Conservation (phyloP, 2,329 filamentous ascomycete species). For the Trichoderma endophyticum region DNA sequence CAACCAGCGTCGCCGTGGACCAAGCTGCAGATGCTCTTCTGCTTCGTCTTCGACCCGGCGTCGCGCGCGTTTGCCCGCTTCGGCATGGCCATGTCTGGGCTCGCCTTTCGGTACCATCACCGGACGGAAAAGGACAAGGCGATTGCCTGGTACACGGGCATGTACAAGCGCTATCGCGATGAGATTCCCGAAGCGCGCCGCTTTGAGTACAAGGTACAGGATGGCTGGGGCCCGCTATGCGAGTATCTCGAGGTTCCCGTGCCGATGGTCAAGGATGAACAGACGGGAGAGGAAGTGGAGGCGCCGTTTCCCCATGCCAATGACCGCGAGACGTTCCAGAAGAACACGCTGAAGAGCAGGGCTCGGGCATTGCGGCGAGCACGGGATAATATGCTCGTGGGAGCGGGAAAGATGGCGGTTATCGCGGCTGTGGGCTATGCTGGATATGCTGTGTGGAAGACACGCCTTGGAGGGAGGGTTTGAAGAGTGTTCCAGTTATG, state of each 20-base stretch:
- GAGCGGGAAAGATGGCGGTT: conserved; percentile 25
- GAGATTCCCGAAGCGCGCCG: conserved; percentile 34
- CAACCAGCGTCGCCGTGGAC: not conserved
- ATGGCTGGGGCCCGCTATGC: conserved; percentile 44
- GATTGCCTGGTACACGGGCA: conserved; percentile 35
- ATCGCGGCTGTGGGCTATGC: conserved; percentile 27
- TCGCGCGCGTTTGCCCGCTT: conserved; percentile 29
- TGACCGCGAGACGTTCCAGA: conserved; percentile 29
- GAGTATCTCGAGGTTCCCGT: conserved; percentile 37
- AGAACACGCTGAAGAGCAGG: conserved; percentile 15
- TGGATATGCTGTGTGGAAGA: conserved; percentile 32
- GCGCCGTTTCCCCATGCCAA: conserved; percentile 35
- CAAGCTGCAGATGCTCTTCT: conserved; percentile 26
- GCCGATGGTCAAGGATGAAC: conserved; percentile 33
- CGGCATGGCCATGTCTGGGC: conserved; percentile 25
- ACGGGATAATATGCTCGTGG: conserved; percentile 25
- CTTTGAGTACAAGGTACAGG: conserved; percentile 38
- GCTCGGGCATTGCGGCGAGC: conserved; percentile 24
- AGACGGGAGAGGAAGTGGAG: conserved; percentile 31
- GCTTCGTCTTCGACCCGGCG: conserved; percentile 28
- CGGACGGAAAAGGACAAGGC: conserved; percentile 36
- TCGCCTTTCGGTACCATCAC: conserved; percentile 32
- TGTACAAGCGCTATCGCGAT: conserved; percentile 37
- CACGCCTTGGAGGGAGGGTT: conserved; percentile 25
- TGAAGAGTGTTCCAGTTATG: not conserved